phyloP scores from a whole-genome alignment of 179 eudicot species.

The Vitellaria paradoxa region DNA sequence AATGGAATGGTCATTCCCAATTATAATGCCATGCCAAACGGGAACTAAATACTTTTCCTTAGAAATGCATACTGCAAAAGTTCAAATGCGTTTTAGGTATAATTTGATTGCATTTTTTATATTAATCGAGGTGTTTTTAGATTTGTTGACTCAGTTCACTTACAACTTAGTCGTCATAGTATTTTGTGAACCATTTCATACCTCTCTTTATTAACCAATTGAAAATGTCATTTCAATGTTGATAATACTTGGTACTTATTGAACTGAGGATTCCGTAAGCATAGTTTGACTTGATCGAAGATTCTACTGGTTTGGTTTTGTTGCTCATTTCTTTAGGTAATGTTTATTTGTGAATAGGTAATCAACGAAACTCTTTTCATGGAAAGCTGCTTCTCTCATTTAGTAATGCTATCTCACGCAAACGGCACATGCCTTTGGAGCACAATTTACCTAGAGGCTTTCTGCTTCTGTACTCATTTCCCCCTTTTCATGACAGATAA shows the following conservation, averaged over 20 bases:
- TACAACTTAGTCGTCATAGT: neutral
- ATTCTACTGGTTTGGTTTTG: too few species aligned
- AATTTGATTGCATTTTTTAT: neutral
- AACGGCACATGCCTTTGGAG: neutral
- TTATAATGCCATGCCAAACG: too few species aligned
- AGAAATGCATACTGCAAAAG: neutral
- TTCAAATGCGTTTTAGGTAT: neutral
- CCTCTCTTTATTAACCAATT: neutral
- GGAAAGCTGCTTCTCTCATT: neutral
- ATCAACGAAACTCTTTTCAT: neutral
- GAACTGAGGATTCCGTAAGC: neutral
- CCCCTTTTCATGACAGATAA: constrained; percentile 47
- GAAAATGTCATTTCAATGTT: neutral
- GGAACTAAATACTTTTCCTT: neutral
- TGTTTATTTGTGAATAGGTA: neutral
- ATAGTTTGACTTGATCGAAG: neutral
- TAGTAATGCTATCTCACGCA: constrained; percentile 6
- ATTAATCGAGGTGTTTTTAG: neutral
- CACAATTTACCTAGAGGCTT: neutral
- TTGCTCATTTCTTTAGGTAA: neutral
- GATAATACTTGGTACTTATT: neutral
- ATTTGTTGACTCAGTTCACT: neutral
- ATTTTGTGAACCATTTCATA: neutral
- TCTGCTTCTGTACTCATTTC: constrained; percentile 5
- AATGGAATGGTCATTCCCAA: too few species aligned